These are phyloP conservation scores for Myxozyma sirexii DNA, from an alignment of 805 yeast genomes.

Conservation along the genomic window DNA sequence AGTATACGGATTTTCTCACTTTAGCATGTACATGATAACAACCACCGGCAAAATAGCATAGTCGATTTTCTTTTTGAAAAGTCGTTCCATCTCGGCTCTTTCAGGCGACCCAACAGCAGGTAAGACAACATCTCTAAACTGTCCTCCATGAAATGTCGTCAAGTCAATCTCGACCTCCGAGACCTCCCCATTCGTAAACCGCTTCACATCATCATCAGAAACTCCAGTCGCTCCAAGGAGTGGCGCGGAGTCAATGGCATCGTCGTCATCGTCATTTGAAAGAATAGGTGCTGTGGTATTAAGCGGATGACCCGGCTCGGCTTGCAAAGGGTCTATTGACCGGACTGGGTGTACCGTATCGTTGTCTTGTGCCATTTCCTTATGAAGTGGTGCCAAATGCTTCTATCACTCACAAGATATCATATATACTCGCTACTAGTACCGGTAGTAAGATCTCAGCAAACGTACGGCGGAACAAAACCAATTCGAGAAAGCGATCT, in stretches of 20 bases:
- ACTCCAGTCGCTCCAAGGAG: background rate
- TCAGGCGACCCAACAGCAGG: slow-evolving; percentile 45
- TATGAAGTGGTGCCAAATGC: too few relatives aligned
- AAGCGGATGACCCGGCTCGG: background rate
- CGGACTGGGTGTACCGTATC: background rate
- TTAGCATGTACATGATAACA: slow-evolving; percentile 54
- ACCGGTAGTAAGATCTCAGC: too few relatives aligned
- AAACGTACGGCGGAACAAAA: too few relatives aligned
- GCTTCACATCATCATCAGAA: slow-evolving; percentile 4
- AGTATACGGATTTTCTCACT: slow-evolving; percentile 31
- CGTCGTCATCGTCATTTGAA: background rate
- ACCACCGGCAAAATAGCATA: slow-evolving; percentile 54
- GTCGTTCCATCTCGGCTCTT: slow-evolving; percentile 46
- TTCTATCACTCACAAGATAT: too few relatives aligned
- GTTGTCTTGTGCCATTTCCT: background rate
- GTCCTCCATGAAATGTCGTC: slow-evolving; percentile 16
- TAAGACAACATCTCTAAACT: slow-evolving; percentile 33
- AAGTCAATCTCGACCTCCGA: slow-evolving; percentile 16
- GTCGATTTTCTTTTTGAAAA: slow-evolving; percentile 53
- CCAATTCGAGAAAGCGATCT: too few relatives aligned
- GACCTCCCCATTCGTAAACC: background rate
- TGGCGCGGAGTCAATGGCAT: slow-evolving; percentile 2
- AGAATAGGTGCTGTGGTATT: background rate
- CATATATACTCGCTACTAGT: too few relatives aligned
- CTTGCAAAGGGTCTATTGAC: background rate